Evolutionary conservation across 2,329 filamentous ascomycete species (phyloP), one percentile per base, ranked within the genome.

Genomic region (Sordariomycetes sp.): DNA sequence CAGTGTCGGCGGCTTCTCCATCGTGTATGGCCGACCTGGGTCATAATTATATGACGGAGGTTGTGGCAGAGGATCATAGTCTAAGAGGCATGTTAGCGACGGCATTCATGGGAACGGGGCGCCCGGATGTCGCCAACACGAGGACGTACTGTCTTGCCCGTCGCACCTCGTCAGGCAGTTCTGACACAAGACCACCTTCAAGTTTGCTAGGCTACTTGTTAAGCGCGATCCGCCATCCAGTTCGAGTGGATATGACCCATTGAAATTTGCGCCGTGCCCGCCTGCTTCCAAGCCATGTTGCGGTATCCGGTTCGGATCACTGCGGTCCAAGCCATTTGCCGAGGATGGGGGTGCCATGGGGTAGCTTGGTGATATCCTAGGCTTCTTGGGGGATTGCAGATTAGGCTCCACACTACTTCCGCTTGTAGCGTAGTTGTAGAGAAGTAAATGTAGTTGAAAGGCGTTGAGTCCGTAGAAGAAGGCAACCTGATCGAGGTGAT

Each of bases 1-100:
- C 18, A 59, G 11, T 16, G 57, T 48, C 58, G 60, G 59, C 58
- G 60, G 55, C 60, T 64, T 65, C 51, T 69, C 65, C 40, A 67
- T 64, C 51, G 65, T 59, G 53, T 73, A 75, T 10, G 71, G 66
- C 24, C 65, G 63, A 37, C 64, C 67, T 12, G 66, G 59, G 8
- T 64, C 68, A 60, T 70, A 68, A 34, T 65, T 63, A n/a, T 62
- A 62, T 4, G 64, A 53, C 14, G 63, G 61, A 28, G 65, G 58
- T 43, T 62, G 62, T 5, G 65, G 64, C 25, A 73, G 60, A 24
- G 67, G 62, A 58, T 71, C 67, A 58, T 74, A 74, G 18, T 67
- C 73, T 74, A 53, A 43, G 34, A 51, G 55, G 25, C 43, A 59
- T 55, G 14, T 24, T 16, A 59, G 18, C 14, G 3, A 24, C 37